Conservation (phyloP, 345 rosid species). For the sweet orange (Citrus sinensis) region DNA sequence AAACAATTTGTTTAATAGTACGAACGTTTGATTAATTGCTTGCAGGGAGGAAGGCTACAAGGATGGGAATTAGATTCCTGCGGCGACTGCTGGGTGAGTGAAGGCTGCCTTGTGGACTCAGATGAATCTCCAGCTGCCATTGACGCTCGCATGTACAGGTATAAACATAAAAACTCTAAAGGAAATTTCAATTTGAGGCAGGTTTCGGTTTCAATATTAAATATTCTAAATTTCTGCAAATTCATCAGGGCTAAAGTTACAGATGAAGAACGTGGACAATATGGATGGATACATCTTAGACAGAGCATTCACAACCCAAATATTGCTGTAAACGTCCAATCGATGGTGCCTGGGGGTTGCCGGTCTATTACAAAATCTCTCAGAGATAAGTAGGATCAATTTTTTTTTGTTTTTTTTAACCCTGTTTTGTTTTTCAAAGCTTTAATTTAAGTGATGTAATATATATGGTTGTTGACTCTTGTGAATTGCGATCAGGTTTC, state of each 20-base stretch:
- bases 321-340: constrained; percentile 78
- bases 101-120: constrained; percentile 87
- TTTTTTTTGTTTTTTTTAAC: neutral
- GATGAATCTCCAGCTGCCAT: constrained; percentile 64
- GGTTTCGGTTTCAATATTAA: neutral
- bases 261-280: constrained; percentile 47
- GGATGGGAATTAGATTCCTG: constrained; percentile 90
- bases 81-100: constrained; percentile 92
- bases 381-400: constrained; percentile 42
- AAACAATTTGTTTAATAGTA: neutral
- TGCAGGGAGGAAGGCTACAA: constrained; percentile 58
- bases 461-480: constrained; percentile 16
- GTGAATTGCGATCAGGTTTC: constrained; percentile 49
- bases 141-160: constrained; percentile 96
- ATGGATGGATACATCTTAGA: constrained; percentile 82
- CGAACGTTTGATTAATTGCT: neutral
- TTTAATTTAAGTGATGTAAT: neutral
- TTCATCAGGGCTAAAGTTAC: constrained; percentile 58
- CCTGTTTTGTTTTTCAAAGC: neutral
- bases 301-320: constrained; percentile 96
- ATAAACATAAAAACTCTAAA: neutral
- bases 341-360: constrained; percentile 64
- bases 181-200: neutral
- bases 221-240: neutral
- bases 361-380: constrained; percentile 47